Evolutionary conservation across 495 filamentous ascomycete genomes (phyloP).

Genomic region (Penicillium canariense): DNA sequence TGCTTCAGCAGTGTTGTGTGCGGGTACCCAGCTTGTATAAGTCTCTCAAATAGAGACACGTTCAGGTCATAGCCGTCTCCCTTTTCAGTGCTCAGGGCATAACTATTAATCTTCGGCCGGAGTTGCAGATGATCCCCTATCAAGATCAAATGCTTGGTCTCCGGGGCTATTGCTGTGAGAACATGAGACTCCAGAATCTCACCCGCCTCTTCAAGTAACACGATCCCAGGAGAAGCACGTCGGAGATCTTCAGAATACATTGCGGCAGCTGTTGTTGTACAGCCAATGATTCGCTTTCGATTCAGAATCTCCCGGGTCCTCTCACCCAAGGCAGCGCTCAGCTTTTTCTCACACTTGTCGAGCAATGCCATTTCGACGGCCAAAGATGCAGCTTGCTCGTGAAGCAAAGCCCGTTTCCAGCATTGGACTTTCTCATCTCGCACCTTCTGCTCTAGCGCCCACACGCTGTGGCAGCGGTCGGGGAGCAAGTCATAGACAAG

Average conservation of each 20-base stretch:
- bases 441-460: slow-evolving; percentile 46
- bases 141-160: slow-evolving; percentile 65
- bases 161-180: slow-evolving; percentile 56
- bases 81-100: slow-evolving; percentile 61
- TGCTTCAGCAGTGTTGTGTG: slow-evolving; percentile 60
- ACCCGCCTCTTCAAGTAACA: slow-evolving; percentile 73
- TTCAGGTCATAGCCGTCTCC: slow-evolving; percentile 71
- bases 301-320: slow-evolving; percentile 46
- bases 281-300: slow-evolving; percentile 64
- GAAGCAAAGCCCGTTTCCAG: slow-evolving; percentile 52
- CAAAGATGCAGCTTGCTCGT: slow-evolving; percentile 49
- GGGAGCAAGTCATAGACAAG: slow-evolving; percentile 32
- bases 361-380: slow-evolving; percentile 33
- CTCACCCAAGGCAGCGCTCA: slow-evolving; percentile 44
- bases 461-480: slow-evolving; percentile 39
- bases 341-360: slow-evolving; percentile 38
- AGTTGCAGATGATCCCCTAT: slow-evolving; percentile 82
- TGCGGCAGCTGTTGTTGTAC: slow-evolving; percentile 74
- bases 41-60: slow-evolving; percentile 67
- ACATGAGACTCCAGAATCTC: slow-evolving; percentile 76
- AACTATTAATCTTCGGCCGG: slow-evolving; percentile 67
- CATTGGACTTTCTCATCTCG: slow-evolving; percentile 32
- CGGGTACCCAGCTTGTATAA: slow-evolving; percentile 54
- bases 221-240: slow-evolving; percentile 26
- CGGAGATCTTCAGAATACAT: slow-evolving; percentile 56